Evolutionary conservation across 2,329 filamentous ascomycete species (phyloP).

Genomic region (Colletotrichum trifolii): DNA sequence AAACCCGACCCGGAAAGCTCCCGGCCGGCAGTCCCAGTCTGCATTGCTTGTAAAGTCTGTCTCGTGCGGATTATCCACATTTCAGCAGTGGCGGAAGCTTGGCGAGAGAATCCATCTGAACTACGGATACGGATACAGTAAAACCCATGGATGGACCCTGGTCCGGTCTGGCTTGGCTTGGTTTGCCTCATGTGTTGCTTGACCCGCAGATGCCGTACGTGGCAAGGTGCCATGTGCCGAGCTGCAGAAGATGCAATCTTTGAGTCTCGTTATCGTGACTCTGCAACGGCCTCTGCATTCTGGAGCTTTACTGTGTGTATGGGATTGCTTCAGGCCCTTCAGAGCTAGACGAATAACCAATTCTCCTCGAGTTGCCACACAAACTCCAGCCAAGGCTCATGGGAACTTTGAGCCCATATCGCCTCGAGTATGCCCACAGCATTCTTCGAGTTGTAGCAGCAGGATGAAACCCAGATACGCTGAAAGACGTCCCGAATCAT

Average conservation of each 20-base stretch:
- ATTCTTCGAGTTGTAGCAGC: constrained; percentile 29
- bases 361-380: constrained; percentile 27
- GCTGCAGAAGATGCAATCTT: not conserved
- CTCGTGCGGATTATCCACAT: constrained; percentile 19
- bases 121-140: too few species aligned
- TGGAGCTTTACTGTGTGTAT: too few species aligned
- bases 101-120: constrained; percentile 8
- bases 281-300: not conserved
- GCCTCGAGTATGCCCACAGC: constrained; percentile 17
- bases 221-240: constrained; percentile 5
- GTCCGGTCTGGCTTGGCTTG: too few species aligned
- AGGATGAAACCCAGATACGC: constrained; percentile 27
- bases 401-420: constrained; percentile 13
- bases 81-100: constrained; percentile 18
- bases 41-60: constrained; percentile 5
- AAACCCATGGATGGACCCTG: too few species aligned
- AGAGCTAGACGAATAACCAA: constrained; percentile 21
- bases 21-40: constrained; percentile 14
- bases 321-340: too few species aligned
- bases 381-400: constrained; percentile 16
- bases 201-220: constrained; percentile 23
- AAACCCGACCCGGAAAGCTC: constrained; percentile 11
- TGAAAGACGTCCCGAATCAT: constrained; percentile 15
- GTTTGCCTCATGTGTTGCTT: not conserved
- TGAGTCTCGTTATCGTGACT: not conserved